Base-by-base conservation (phyloP, 495 filamentous ascomycete species). In the Ramalina intermedia region DNA sequence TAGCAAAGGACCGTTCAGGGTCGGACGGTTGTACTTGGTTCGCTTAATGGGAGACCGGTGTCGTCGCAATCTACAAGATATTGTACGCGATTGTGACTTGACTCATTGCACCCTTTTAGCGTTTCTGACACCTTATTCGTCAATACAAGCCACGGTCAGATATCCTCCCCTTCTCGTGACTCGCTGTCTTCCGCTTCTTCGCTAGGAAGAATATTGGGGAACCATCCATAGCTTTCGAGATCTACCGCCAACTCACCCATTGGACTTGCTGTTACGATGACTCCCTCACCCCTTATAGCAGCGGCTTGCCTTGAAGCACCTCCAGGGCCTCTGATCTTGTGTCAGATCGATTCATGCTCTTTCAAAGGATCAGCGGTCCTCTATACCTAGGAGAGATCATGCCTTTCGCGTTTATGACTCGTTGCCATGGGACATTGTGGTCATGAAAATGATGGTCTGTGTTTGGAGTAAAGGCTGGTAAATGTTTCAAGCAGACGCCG, bases 381-480 rank as follows among this genome's bases (percentile, higher is more conserved):
- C 43, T 50, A 13, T 37, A 93, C 86, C 88, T 76, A 29, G 81
- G 83, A 27, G 87, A 90, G 53, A 96, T 88, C 49, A 78, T 70
- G 16, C 88, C 88, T 63, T 85, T 89, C 2, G 83, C 63, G 58
- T 89, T 93, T 52, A 96, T 83, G 11, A 96, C 87, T 41, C 90
- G 71, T 68, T 96, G 90, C 90, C 90, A 96, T 4, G 89, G 90
- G 11, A 95, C 88, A 55, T 85, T 95, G 16, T 64, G 70, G 48
- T 72, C 66, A 57, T 95, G 75, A 64, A 80, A 93, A 47, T 69
- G 60, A 27, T 66, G 52, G 4, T 60, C 57, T 2, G 57, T 35
- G 57, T 62, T 21, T 65, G 55, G 62, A 62, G 57, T 41, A 46
- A 56, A 54, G 1, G 64, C 57, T 3, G 90, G 76, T 14, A 96